These are phyloP conservation scores for Alternaria arbusti DNA, from an alignment of 2,329 filamentous ascomycete species.

Conservation along the genomic window DNA sequence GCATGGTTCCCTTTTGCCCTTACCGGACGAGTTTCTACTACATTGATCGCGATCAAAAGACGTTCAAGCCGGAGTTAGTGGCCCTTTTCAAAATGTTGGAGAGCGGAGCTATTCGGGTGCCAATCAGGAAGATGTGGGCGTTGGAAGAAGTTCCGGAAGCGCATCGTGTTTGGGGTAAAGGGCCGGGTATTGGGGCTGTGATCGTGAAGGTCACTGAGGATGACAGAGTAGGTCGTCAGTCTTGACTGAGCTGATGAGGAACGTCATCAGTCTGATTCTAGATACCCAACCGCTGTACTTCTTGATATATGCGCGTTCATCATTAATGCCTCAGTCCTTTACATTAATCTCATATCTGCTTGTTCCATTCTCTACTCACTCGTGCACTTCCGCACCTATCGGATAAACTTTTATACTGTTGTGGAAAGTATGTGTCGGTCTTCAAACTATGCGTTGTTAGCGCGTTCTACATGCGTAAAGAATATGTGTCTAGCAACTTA, in stretches of 20 bases:
- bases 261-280: background rate
- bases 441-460: background rate
- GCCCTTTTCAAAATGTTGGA: conserved; percentile 23
- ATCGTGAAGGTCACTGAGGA: conserved; percentile 26
- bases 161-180: conserved; percentile 34
- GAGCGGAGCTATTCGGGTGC: conserved; percentile 30
- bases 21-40: conserved; percentile 38
- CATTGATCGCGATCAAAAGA: conserved; percentile 30
- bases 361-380: background rate
- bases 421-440: background rate
- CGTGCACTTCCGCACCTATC: background rate
- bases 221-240: background rate
- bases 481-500: background rate
- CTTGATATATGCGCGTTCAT: background rate
- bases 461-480: background rate
- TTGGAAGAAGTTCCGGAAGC: conserved; percentile 37
- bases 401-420: background rate
- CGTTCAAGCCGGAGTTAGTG: conserved; percentile 34
- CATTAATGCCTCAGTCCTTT: background rate
- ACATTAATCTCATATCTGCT: background rate
- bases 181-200: conserved; percentile 33
- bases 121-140: conserved; percentile 34
- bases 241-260: background rate
- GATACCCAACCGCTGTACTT: background rate
- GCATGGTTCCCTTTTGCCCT: conserved; percentile 31